Evolutionary conservation across 257 asterid genomes (phyloP).

Genomic region (Ballota nigra): DNA sequence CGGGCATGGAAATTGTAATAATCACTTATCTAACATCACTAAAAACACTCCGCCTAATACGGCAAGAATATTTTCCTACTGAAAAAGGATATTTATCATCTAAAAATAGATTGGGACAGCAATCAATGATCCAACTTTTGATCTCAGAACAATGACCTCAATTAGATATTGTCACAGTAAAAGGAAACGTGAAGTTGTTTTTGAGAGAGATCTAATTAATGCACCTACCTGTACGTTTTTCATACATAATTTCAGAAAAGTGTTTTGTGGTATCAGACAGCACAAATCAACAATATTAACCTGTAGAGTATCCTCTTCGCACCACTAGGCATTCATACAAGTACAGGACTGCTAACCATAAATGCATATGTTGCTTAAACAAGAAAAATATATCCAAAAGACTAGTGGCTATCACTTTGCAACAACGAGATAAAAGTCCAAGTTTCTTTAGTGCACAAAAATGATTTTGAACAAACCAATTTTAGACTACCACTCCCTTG

Average conservation of each 20-base stretch:
- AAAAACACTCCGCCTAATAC: background rate
- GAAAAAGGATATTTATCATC: background rate
- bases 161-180: background rate
- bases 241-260: background rate
- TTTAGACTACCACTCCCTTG: background rate
- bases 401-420: background rate
- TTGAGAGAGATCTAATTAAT: too few species aligned
- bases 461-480: background rate
- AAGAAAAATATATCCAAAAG: background rate
- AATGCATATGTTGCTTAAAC: background rate
- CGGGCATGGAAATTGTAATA: background rate
- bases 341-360: background rate
- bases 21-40: background rate
- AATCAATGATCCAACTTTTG: background rate
- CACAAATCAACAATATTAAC: background rate
- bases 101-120: conserved; percentile 6
- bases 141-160: background rate
- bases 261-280: background rate
- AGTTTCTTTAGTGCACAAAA: background rate
- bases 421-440: background rate
- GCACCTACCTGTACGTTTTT: too few species aligned
- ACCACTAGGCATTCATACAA: background rate
- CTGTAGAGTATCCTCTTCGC: background rate
- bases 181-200: too few species aligned
- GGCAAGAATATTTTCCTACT: too few species aligned